A percentile compares a stretch with the other conserved stretches of the same genome.
phyloP scores from a whole-genome alignment of 768 basidiomycete species.

The Lactifluus rugatus region DNA sequence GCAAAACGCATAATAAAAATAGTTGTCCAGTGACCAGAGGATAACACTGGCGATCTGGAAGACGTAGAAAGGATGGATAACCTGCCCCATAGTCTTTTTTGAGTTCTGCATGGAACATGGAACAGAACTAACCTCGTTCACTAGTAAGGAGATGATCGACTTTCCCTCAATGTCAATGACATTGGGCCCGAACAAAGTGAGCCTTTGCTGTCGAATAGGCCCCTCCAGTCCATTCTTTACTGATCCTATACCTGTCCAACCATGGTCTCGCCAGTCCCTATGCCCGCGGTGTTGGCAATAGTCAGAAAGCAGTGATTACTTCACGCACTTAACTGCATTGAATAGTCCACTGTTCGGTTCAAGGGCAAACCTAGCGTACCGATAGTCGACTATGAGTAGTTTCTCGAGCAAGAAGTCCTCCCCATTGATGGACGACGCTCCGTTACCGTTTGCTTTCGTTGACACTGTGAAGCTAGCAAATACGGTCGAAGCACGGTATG shows the following conservation, averaged over 20 bases:
- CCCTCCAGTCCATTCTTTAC: conserved; percentile 58
- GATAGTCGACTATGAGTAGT: conserved; percentile 75
- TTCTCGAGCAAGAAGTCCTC: conserved; percentile 34
- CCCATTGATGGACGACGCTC: conserved; percentile 26
- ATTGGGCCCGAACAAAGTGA: conserved; percentile 72
- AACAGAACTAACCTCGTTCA: conserved; percentile 69
- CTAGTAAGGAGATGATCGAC: conserved; percentile 60
- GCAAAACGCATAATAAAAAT: conserved; percentile 96
- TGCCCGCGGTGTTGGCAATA: background rate
- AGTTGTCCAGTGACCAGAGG: conserved; percentile 91
- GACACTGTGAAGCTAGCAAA: conserved; percentile 38
- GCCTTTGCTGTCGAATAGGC: conserved; percentile 50
- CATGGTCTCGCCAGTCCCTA: conserved; percentile 86
- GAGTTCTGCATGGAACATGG: background rate
- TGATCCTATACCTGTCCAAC: conserved; percentile 51
- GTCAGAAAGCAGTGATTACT: background rate
- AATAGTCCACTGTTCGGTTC: conserved; percentile 81
- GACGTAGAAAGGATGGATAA: conserved; percentile 96
- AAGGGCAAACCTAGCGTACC: conserved; percentile 83
- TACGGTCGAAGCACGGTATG: conserved; percentile 69
- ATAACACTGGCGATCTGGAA: conserved; percentile 95
- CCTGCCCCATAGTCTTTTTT: conserved; percentile 31
- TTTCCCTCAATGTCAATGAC: conserved; percentile 87
- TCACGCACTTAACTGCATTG: conserved; percentile 60
- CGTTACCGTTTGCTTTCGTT: conserved; percentile 15